Conservation (phyloP, 768 basidiomycete genomes). For the Mycena haematopus region DNA sequence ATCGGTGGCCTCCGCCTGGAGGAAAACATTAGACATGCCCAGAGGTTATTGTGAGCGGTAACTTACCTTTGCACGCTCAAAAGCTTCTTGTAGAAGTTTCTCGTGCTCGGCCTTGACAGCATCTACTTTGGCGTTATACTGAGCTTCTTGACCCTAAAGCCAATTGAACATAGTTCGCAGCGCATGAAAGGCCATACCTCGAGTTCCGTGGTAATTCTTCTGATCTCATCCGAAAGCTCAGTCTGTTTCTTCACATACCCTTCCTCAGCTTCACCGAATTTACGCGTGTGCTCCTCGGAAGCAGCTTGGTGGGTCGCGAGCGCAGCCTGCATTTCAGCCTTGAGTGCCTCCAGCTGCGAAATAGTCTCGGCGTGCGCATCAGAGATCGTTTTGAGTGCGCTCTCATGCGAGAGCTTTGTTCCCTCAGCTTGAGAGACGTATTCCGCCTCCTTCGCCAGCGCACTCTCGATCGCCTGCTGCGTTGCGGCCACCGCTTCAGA, state of each 20-base stretch:
- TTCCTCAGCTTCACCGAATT: slow-evolving; percentile 60
- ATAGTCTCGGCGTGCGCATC: slow-evolving; percentile 52
- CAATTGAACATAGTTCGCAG: not conserved
- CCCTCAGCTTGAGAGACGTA: slow-evolving; percentile 46
- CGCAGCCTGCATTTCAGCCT: slow-evolving; percentile 52
- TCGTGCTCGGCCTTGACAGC: slow-evolving; percentile 70
- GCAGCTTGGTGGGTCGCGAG: slow-evolving; percentile 56
- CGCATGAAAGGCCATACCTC: slow-evolving; percentile 51
- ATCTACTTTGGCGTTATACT: slow-evolving; percentile 72
- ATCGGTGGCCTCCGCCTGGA: slow-evolving; percentile 73
- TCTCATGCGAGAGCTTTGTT: slow-evolving; percentile 49
- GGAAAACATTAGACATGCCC: slow-evolving; percentile 21
- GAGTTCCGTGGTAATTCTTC: slow-evolving; percentile 63
- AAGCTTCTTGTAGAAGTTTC: slow-evolving; percentile 67
- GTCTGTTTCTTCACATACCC: slow-evolving; percentile 55
- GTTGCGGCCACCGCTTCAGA: slow-evolving; percentile 53
- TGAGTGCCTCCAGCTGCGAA: slow-evolving; percentile 53
- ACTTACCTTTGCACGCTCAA: slow-evolving; percentile 78
- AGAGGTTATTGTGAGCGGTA: not conserved
- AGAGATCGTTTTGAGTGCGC: slow-evolving; percentile 50
- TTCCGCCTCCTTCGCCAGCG: slow-evolving; percentile 55
- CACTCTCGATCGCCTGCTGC: slow-evolving; percentile 54
- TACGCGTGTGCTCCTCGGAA: slow-evolving; percentile 52
- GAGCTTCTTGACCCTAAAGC: slow-evolving; percentile 67
- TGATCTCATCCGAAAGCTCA: slow-evolving; percentile 61